phyloP scores from a whole-genome alignment of 2,329 filamentous ascomycete genomes.

The Colletotrichum limetticola region DNA sequence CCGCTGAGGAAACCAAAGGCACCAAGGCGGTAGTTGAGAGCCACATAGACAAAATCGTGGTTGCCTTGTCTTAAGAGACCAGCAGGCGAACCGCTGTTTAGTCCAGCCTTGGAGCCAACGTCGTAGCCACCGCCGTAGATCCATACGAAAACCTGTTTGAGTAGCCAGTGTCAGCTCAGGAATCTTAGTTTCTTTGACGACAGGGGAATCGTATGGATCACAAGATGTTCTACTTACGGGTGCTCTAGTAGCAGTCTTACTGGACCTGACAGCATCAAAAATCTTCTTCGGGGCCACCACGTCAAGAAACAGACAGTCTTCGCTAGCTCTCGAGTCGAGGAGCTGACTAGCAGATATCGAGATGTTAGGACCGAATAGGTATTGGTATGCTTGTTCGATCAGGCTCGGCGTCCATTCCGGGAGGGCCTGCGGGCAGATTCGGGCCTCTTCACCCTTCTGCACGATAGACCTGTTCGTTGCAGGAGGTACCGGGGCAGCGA shows the following conservation, averaged over 20 bases:
- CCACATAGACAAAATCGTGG: constrained; percentile 49
- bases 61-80: constrained; percentile 24
- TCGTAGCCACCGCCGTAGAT: constrained; percentile 50
- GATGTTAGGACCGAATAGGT: neutral
- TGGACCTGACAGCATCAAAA: constrained; percentile 39
- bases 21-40: constrained; percentile 55
- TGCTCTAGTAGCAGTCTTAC: constrained; percentile 3
- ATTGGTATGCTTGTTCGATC: neutral
- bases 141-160: constrained; percentile 43
- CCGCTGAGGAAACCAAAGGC: constrained; percentile 57
- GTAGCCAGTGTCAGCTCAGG: neutral
- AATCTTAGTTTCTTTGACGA: too few relatives aligned
- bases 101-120: constrained; percentile 53
- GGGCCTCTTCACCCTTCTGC: too few relatives aligned
- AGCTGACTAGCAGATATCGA: neutral
- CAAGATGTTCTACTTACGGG: neutral
- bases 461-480: constrained; percentile 45
- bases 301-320: constrained; percentile 55
- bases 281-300: constrained; percentile 50
- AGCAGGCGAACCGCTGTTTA: neutral
- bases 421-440: too few relatives aligned
- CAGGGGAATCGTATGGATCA: neutral
- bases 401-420: too few relatives aligned
- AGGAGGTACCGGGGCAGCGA: constrained; percentile 52
- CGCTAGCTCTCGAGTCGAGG: constrained; percentile 19